Conservation (phyloP, 2,329 filamentous ascomycete species). For the Akanthomyces muscarius region DNA sequence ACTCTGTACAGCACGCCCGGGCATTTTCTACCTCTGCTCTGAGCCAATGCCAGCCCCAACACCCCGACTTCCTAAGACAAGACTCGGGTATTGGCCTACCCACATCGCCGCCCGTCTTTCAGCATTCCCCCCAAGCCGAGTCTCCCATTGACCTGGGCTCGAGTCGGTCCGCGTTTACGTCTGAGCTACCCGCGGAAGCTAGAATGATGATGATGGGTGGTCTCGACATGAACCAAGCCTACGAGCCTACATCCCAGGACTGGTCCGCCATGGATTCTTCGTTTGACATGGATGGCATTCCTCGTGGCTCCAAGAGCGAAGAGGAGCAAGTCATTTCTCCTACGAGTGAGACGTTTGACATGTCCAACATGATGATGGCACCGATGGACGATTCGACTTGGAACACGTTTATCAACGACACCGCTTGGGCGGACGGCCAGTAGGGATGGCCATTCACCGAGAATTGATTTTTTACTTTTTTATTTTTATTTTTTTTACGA, state of each 20-base stretch:
- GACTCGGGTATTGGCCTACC: conserved; percentile 6
- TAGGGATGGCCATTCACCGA: background rate
- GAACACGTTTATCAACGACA: conserved; percentile 31
- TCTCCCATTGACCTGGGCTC: conserved; percentile 22
- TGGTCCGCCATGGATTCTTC: conserved; percentile 18
- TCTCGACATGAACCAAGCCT: conserved; percentile 28
- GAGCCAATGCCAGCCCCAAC: background rate
- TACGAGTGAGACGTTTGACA: background rate
- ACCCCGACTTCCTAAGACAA: background rate
- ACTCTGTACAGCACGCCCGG: background rate
- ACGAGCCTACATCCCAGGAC: conserved; percentile 17
- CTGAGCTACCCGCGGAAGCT: conserved; percentile 39
- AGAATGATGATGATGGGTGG: conserved; percentile 39
- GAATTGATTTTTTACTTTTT: background rate
- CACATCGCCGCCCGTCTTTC: background rate
- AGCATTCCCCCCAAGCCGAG: conserved; percentile 18
- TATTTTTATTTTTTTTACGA: no score
- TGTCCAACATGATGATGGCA: conserved; percentile 15
- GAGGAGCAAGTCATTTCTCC: conserved; percentile 9
- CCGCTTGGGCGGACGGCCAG: conserved; percentile 20
- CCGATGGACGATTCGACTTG: conserved; percentile 28
- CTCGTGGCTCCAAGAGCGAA: background rate
- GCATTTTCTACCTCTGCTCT: background rate
- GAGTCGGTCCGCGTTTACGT: conserved; percentile 36
- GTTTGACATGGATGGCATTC: background rate